These are phyloP conservation scores for Trametes sanguinea DNA, from an alignment of 768 basidiomycete species.

Conservation along the genomic window DNA sequence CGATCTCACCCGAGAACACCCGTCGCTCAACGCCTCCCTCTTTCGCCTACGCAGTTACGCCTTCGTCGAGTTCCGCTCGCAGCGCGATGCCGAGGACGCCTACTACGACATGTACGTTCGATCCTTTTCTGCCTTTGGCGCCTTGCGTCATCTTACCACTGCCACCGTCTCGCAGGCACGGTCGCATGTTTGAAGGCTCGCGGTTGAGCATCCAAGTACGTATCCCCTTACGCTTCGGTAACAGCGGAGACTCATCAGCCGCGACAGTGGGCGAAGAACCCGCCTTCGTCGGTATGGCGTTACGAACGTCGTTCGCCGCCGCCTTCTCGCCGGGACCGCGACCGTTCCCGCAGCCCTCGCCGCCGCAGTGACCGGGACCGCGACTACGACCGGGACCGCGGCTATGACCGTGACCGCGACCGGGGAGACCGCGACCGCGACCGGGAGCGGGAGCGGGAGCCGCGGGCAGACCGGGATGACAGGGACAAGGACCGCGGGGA, in stretches of 20 bases:
- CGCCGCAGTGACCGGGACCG: conserved; percentile 43
- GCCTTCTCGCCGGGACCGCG: conserved; percentile 42
- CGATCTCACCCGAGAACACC: conserved; percentile 38
- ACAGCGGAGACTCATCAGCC: neutral
- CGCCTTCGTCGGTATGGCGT: conserved; percentile 83
- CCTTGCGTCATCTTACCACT: neutral
- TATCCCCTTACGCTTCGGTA: conserved; percentile 3
- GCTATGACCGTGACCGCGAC: conserved; percentile 24
- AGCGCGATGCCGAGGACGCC: conserved; percentile 79
- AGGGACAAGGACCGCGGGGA: conserved; percentile 45
- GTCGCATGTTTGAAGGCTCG: conserved; percentile 70
- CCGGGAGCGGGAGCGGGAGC: conserved; percentile 36
- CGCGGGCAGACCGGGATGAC: conserved; percentile 37
- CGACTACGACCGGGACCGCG: conserved; percentile 30
- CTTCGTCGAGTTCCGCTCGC: conserved; percentile 81
- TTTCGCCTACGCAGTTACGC: conserved; percentile 68
- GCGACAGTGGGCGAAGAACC: conserved; percentile 76
- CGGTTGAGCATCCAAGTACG: conserved; percentile 74
- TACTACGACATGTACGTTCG: conserved; percentile 72
- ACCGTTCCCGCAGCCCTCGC: conserved; percentile 58
- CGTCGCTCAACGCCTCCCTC: conserved; percentile 59
- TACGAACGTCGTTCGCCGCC: conserved; percentile 60
- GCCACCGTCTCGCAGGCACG: conserved; percentile 55
- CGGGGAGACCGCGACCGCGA: conserved; percentile 37
- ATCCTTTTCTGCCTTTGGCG: neutral